Evolutionary conservation across 1,284 basidiomycete genomes (phyloP).

Genomic region (Lignosus rhinocerotis): DNA sequence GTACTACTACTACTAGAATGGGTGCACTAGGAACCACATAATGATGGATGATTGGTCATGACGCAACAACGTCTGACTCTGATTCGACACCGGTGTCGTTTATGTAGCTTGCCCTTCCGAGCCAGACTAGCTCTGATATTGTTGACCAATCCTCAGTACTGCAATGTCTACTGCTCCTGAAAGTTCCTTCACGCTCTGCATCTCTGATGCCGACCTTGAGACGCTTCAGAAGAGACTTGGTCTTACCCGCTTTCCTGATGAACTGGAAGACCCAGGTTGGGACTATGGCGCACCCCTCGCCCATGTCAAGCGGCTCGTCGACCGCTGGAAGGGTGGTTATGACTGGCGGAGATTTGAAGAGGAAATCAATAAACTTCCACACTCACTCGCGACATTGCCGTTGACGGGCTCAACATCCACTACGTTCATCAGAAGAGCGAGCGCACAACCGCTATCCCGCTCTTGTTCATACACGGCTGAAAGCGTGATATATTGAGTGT

Average conservation of each 20-base stretch:
- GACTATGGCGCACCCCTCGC: constrained; percentile 50
- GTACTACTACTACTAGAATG: too few relatives aligned
- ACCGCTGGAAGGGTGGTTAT: constrained; percentile 45
- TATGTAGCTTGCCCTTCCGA: too few relatives aligned
- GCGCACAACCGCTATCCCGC: constrained; percentile 43
- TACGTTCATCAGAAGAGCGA: constrained; percentile 51
- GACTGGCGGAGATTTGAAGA: constrained; percentile 49
- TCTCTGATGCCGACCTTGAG: constrained; percentile 41
- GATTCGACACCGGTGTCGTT: too few relatives aligned
- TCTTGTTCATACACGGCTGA: constrained; percentile 59
- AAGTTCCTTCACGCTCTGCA: constrained; percentile 40
- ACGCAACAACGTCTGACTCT: too few relatives aligned
- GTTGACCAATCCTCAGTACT: too few relatives aligned
- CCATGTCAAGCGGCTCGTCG: constrained; percentile 44
- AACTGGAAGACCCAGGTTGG: constrained; percentile 45
- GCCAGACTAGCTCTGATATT: too few relatives aligned
- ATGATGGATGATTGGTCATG: too few relatives aligned
- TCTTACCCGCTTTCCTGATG: constrained; percentile 46
- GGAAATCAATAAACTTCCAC: constrained; percentile 45
- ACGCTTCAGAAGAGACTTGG: constrained; percentile 42
- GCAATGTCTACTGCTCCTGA: too few relatives aligned
- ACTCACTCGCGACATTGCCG: constrained; percentile 47
- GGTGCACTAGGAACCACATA: too few relatives aligned
- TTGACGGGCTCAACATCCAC: constrained; percentile 49
- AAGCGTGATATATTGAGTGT: constrained; percentile 10